Evolutionary conservation across 1,284 basidiomycete genomes (phyloP).

Genomic region (Cryptococcus sp.): DNA sequence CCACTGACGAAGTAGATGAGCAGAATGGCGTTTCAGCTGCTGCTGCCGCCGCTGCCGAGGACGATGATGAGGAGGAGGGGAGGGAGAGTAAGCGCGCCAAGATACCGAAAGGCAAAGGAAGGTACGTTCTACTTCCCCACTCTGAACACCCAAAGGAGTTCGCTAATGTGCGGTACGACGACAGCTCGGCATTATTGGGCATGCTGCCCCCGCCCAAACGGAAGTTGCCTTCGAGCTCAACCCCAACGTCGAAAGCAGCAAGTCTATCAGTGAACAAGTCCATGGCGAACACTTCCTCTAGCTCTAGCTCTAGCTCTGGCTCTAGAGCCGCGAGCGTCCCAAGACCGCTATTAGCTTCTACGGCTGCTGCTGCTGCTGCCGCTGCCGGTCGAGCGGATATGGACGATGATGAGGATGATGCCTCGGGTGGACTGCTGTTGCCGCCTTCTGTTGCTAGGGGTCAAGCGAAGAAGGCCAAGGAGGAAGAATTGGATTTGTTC

Average conservation of each 20-base stretch:
- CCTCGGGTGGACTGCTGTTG: conserved; percentile 31
- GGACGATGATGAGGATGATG: conserved; percentile 10
- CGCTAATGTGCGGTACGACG: background rate
- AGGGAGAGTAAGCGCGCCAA: conserved; percentile 32
- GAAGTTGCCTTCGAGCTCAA: conserved; percentile 30
- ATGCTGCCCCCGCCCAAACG: conserved; percentile 54
- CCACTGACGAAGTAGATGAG: conserved; percentile 3
- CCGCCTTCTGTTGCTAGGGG: conserved; percentile 25
- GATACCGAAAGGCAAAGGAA: conserved; percentile 33
- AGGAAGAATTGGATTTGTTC: conserved; percentile 47
- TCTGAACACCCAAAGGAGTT: too few species aligned
- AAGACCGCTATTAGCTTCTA: background rate
- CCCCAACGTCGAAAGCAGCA: conserved; percentile 17
- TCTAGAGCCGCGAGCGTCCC: conserved; percentile 3
- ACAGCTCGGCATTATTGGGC: conserved; percentile 46
- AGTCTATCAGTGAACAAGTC: conserved; percentile 35
- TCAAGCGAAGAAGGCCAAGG: conserved; percentile 20
- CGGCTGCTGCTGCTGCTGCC: background rate
- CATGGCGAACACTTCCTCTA: conserved; percentile 25
- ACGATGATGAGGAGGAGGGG: conserved; percentile 13
- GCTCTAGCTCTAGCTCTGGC: conserved; percentile 4
- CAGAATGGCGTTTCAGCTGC: conserved; percentile 7
- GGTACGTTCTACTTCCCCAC: conserved; percentile 18
- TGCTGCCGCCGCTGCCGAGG: conserved; percentile 5
- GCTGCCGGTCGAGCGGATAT: conserved; percentile 3